Evolutionary conservation across 2,329 filamentous ascomycete genomes (phyloP).

Genomic region (Clonostachys chloroleuca): DNA sequence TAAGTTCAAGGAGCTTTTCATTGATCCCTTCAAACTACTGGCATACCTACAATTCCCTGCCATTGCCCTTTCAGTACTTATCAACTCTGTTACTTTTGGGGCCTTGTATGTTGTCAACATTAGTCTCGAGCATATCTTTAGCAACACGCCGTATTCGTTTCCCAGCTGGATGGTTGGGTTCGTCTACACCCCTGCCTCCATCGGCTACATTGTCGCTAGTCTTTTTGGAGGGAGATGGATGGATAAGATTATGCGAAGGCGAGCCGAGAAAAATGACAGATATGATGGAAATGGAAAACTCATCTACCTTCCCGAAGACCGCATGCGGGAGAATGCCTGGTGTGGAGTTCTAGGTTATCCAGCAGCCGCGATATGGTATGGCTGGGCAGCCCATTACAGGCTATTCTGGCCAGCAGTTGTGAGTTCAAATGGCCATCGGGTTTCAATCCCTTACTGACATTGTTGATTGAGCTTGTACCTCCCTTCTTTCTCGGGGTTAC

Average conservation of each 20-base stretch:
- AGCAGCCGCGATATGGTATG: slow-evolving; percentile 67
- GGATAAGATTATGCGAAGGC: slow-evolving; percentile 74
- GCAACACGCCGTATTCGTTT: slow-evolving; percentile 62
- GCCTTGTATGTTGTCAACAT: slow-evolving; percentile 76
- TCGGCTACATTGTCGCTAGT: slow-evolving; percentile 69
- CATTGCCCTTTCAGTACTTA: slow-evolving; percentile 68
- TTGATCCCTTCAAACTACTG: slow-evolving; percentile 71
- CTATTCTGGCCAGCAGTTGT: slow-evolving; percentile 53
- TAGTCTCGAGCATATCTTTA: slow-evolving; percentile 68
- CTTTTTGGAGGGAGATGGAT: slow-evolving; percentile 73
- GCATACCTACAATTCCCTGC: slow-evolving; percentile 70
- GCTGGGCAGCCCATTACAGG: slow-evolving; percentile 67
- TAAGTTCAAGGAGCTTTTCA: slow-evolving; percentile 53
- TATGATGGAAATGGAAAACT: slow-evolving; percentile 64
- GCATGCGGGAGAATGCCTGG: slow-evolving; percentile 81
- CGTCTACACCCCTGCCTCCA: slow-evolving; percentile 70
- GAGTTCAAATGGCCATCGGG: slow-evolving; percentile 61
- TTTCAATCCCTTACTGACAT: slow-evolving; percentile 75
- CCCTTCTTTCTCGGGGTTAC: background rate
- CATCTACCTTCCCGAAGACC: slow-evolving; percentile 71
- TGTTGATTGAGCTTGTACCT: slow-evolving; percentile 58
- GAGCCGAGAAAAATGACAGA: slow-evolving; percentile 65
- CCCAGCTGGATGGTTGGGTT: slow-evolving; percentile 65
- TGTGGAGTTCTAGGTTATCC: slow-evolving; percentile 69
- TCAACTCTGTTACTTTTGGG: slow-evolving; percentile 71